A percentile compares a stretch with the other conserved stretches of the same genome.
Conservation (phyloP, 306 rosid species). For the Trifolium subterraneum region DNA sequence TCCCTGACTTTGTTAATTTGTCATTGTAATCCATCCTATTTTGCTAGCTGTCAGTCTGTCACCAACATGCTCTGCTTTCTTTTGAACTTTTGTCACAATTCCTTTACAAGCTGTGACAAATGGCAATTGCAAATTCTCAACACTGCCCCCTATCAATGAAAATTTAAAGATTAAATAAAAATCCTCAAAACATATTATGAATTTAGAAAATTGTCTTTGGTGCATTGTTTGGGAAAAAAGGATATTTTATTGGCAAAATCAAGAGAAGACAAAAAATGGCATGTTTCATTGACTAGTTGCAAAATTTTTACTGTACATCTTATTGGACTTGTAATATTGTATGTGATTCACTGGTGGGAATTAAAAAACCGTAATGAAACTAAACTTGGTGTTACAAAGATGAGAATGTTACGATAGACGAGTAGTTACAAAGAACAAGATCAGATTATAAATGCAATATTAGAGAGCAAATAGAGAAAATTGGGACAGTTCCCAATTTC, state of each 20-base stretch:
- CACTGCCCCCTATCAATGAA: slow-evolving; percentile 3
- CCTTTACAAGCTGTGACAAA: neutral
- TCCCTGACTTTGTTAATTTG: neutral
- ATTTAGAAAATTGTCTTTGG: neutral
- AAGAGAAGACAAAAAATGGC: neutral
- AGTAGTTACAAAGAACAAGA: neutral
- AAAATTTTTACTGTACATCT: neutral
- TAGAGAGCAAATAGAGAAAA: neutral
- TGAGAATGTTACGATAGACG: neutral
- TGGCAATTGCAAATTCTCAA: neutral
- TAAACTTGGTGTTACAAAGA: neutral
- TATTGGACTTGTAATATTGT: neutral
- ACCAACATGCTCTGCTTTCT: neutral
- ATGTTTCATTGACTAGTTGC: neutral
- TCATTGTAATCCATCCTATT: neutral
- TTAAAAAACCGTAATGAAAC: neutral
- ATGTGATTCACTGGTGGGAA: neutral
- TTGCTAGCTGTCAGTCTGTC: neutral
- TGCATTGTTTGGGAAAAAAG: neutral
- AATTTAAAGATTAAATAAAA: slow-evolving; percentile 3
- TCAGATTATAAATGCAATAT: neutral
- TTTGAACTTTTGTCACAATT: neutral
- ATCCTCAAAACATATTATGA: neutral
- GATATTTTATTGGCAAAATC: neutral
- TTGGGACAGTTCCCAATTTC: neutral